Base-by-base conservation (phyloP, 768 basidiomycete genomes). In the Ramaria rubella region DNA sequence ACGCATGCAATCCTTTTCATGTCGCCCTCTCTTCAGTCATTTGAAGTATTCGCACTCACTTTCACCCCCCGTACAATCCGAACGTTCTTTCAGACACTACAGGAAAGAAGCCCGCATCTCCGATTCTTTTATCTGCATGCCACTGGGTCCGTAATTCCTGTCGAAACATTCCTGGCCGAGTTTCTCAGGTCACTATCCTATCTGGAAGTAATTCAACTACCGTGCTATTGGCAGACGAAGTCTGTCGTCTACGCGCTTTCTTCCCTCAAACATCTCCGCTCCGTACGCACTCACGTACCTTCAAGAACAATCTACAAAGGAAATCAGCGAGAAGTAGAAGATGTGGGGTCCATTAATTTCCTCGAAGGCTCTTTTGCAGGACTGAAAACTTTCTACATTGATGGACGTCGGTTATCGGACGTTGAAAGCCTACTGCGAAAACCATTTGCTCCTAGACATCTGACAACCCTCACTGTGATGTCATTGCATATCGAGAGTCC, bases 401-500 rank as follows among this genome's bases (percentile, higher is more conserved):
- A 77, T 17, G 72, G 71, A 11, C 61, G 67, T n/a, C 55, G 55
- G 8, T 70, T 82, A 24, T 67, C 69, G 5, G 74, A 82, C 52
- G 67, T 78, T 21, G 66, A 75, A 4, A 65, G 65, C 3, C 79
- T 85, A 65, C 65, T 85, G 52, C 64, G 68, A 31, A 63, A 66
- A 2, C 59, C 69, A 3, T 80, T 74, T 55, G 71, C 79, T 0
- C 84, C 84, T 0, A 61, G 63, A 5, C 77, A 77, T 43, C 64
- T 86, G 31, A 78, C 75, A 0, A 68, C 67, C n/a, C 68, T 86
- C 5, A 81, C 77, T 61, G 59, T 85, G 49, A 81, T 81, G 58
- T 75, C 78, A 1, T 70, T 75, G 21, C 61, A 70, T 3, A 62
- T 74, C n/a, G 77, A 81, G 57, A 60, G 72, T 0, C 77, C 81